Percentiles rank a stretch among this genome's conserved stretches.
These are phyloP conservation scores for Curvularia eragrostidis DNA, from an alignment of 2,329 filamentous ascomycete species.

Conservation along the genomic window DNA sequence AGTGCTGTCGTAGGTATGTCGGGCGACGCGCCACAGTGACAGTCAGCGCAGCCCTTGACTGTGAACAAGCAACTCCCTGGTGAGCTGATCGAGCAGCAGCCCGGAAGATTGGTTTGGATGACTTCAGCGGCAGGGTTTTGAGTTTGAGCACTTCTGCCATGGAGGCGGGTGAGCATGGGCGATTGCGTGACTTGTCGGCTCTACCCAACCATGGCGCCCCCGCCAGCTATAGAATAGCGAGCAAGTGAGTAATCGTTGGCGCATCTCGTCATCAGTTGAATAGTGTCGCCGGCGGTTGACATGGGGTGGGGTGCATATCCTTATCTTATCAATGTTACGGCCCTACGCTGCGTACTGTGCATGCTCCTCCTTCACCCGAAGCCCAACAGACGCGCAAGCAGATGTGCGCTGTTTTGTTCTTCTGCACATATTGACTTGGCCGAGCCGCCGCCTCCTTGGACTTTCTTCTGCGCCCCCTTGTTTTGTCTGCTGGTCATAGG, in stretches of 20 bases:
- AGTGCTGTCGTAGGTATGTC: background rate
- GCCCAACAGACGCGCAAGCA: constrained; percentile 4
- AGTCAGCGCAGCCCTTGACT: constrained; percentile 1
- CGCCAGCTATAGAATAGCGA: too few species aligned
- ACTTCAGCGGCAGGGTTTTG: background rate
- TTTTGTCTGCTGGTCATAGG: background rate
- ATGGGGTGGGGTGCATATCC: constrained; percentile 10
- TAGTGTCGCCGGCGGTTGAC: constrained; percentile 10
- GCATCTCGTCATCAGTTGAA: constrained; percentile 26
- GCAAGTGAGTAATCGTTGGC: constrained; percentile 16
- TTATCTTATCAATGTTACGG: constrained; percentile 16
- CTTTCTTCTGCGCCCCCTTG: background rate
- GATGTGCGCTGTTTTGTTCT: background rate
- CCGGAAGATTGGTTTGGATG: background rate
- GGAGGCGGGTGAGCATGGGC: background rate
- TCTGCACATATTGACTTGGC: background rate
- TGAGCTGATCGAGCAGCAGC: background rate
- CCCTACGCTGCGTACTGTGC: constrained; percentile 5
- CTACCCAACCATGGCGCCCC: background rate
- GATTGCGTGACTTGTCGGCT: constrained; percentile 10
- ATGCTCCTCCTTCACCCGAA: background rate
- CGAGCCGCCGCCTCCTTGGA: background rate
- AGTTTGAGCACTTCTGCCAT: background rate
- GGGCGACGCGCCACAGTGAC: background rate
- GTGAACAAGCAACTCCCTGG: background rate